Percentiles rank a stretch among this genome's conserved stretches.
Conservation (phyloP, 352 stramenopile genomes). For the Globisporangium parvum region DNA sequence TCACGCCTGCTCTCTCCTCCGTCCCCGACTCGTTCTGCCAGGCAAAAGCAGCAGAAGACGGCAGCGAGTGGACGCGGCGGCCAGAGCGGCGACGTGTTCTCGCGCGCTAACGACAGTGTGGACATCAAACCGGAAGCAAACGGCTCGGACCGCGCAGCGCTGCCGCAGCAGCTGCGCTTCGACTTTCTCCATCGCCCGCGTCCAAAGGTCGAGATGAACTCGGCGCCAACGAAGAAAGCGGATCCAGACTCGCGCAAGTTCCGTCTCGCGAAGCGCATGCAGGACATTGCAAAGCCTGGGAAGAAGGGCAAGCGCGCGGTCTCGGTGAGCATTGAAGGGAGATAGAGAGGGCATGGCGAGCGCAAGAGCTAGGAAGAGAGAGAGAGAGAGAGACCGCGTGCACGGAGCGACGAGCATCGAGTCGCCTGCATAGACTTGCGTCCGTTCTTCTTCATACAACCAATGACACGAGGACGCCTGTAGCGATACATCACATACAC, state of each 20-base stretch:
- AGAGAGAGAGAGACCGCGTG: background rate
- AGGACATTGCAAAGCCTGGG: slow-evolving; percentile 73
- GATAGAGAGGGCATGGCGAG: slow-evolving; percentile 49
- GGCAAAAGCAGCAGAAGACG: slow-evolving; percentile 40
- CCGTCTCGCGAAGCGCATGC: slow-evolving; percentile 83
- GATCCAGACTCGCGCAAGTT: slow-evolving; percentile 76
- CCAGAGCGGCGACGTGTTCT: slow-evolving; percentile 50
- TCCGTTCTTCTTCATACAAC: too few species aligned
- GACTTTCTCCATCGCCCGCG: slow-evolving; percentile 81
- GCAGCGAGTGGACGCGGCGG: slow-evolving; percentile 19
- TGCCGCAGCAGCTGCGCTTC: slow-evolving; percentile 72
- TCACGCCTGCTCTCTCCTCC: background rate
- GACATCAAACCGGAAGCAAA: slow-evolving; percentile 33
- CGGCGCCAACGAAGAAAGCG: slow-evolving; percentile 49
- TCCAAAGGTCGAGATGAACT: slow-evolving; percentile 71
- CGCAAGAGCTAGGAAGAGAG: too few species aligned
- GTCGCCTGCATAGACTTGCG: too few species aligned
- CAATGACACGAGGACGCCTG: too few species aligned
- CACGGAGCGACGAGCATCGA: too few species aligned
- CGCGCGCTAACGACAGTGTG: slow-evolving; percentile 18
- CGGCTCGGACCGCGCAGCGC: slow-evolving; percentile 54
- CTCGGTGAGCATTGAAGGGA: slow-evolving; percentile 74
- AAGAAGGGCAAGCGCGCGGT: slow-evolving; percentile 74
- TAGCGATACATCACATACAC: too few species aligned
- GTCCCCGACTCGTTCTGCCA: slow-evolving; percentile 1